A percentile compares a stretch with the other conserved stretches of the same genome.
Evolutionary conservation across 306 rosid genomes (phyloP).

Genomic region (Acacia confusa): DNA sequence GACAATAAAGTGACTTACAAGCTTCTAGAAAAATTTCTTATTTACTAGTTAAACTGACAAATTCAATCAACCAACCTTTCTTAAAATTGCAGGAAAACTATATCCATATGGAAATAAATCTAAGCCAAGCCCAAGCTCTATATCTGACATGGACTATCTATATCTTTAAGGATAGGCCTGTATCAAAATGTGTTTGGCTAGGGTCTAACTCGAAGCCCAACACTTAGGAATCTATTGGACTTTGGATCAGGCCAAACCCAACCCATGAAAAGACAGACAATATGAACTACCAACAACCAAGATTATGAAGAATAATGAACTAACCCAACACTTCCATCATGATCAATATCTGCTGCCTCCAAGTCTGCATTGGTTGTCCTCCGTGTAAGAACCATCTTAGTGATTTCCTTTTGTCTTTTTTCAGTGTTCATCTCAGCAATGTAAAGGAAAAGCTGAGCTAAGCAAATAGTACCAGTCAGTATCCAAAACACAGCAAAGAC

Average conservation of each 20-base stretch:
- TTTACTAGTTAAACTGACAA: not conserved
- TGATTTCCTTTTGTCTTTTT: constrained; percentile 57
- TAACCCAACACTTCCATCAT: constrained; percentile 69
- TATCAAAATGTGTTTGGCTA: not conserved
- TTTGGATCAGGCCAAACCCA: not conserved
- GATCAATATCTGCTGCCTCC: constrained; percentile 87
- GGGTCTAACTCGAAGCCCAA: not conserved
- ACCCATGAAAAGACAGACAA: not conserved
- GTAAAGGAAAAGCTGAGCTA: constrained; percentile 82
- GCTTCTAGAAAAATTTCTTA: not conserved
- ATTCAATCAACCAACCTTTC: not conserved
- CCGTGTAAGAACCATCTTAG: constrained; percentile 61
- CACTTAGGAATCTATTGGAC: not conserved
- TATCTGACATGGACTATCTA: not conserved
- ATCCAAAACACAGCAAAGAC: constrained; percentile 83
- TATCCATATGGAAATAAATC: not conserved
- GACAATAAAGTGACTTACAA: not conserved
- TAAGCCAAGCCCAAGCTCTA: not conserved
- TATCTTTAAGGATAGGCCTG: not conserved
- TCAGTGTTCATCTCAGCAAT: constrained; percentile 72
- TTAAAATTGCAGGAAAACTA: not conserved
- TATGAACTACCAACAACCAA: not conserved
- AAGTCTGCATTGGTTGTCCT: constrained; percentile 57
- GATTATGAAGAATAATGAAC: constrained; percentile 37
- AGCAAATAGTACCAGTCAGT: constrained; percentile 59